Percentiles rank a stretch among this genome's conserved stretches.
Evolutionary conservation across 495 filamentous ascomycete species (phyloP).

Genomic region (Hapsidospora chrysogenum): DNA sequence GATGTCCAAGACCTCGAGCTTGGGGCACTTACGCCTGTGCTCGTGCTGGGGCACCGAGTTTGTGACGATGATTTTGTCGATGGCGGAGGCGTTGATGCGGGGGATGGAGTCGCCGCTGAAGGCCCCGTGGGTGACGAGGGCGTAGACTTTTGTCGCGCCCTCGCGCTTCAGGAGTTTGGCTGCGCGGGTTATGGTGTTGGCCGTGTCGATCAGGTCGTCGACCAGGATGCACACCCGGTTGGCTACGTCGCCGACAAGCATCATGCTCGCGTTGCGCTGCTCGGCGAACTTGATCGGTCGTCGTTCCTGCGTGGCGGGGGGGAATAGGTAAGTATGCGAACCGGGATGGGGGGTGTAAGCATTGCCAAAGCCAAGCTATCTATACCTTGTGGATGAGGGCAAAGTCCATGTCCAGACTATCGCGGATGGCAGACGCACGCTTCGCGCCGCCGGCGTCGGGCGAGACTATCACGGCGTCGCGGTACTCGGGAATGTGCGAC

Average conservation of each 20-base stretch:
- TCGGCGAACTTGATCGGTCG: conserved; percentile 87
- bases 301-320: conserved; percentile 82
- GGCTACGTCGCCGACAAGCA: conserved; percentile 83
- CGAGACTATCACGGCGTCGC: conserved; percentile 80
- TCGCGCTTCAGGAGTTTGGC: conserved; percentile 95
- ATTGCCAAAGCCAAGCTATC: too few relatives aligned
- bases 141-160: conserved; percentile 74
- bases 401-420: conserved; percentile 84
- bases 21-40: conserved; percentile 50
- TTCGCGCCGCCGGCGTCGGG: conserved; percentile 96
- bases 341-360: too few relatives aligned
- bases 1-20: conserved; percentile 85
- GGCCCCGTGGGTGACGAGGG: conserved; percentile 85
- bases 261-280: conserved; percentile 94
- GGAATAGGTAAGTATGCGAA: too few relatives aligned
- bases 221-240: conserved; percentile 73
- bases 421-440: conserved; percentile 90
- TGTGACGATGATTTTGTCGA: conserved; percentile 86
- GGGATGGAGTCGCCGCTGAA: conserved; percentile 89
- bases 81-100: conserved; percentile 73
- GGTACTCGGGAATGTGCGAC: conserved; percentile 78
- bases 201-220: conserved; percentile 90
- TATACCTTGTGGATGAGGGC: conserved; percentile 96
- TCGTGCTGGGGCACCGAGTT: conserved; percentile 87
- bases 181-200: conserved; percentile 88